phyloP scores from a whole-genome alignment of 805 yeast species.

The Kodamaea jinghongensis region DNA sequence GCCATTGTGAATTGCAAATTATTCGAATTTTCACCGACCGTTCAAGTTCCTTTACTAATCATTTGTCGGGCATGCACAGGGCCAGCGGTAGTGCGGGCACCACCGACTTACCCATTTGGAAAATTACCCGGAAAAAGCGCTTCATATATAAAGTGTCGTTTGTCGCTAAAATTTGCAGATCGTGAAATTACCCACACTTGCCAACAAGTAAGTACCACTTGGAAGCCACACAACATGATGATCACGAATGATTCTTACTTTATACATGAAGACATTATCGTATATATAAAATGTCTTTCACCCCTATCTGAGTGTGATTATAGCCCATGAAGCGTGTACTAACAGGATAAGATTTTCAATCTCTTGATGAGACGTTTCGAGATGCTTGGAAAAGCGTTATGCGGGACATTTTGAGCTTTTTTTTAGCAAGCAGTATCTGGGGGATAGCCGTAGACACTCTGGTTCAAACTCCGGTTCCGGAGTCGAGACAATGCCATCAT shows the following conservation, averaged over 20 bases:
- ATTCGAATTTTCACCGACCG: too few relatives aligned
- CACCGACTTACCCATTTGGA: neutral
- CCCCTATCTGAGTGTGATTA: constrained; percentile 83
- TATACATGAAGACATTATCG: constrained; percentile 8
- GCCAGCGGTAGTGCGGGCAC: too few relatives aligned
- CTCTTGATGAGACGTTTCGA: too few relatives aligned
- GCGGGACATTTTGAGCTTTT: too few relatives aligned
- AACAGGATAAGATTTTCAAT: too few relatives aligned
- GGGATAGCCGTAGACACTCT: too few relatives aligned
- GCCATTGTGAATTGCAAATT: constrained; percentile 48
- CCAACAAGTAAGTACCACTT: neutral
- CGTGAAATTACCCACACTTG: neutral
- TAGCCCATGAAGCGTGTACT: too few relatives aligned
- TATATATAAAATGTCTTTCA: constrained; percentile 61
- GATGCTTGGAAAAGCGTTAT: too few relatives aligned
- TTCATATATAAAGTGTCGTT: neutral
- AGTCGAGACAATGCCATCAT: too few relatives aligned
- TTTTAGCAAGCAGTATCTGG: too few relatives aligned
- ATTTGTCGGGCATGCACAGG: neutral
- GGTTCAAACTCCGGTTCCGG: too few relatives aligned
- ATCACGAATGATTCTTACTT: constrained; percentile 13
- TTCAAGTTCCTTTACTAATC: neutral
- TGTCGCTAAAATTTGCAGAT: neutral
- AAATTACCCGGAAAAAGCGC: constrained; percentile 2
- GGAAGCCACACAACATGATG: constrained; percentile 1